Conservation (phyloP, 768 basidiomycete genomes). For the Porphyrellus cyaneotinctus region DNA sequence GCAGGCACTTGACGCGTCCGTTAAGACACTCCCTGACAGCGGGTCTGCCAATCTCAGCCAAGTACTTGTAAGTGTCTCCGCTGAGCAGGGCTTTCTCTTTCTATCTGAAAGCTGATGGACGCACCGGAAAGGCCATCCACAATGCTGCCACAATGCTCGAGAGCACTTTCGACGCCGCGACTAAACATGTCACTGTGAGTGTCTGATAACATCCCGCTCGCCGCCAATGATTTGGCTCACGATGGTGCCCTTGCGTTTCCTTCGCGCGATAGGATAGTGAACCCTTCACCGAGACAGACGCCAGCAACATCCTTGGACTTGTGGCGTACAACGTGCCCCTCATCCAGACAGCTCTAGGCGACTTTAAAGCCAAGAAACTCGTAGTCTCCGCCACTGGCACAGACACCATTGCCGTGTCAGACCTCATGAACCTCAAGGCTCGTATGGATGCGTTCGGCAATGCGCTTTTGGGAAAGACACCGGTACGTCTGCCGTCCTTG, state of each 20-base stretch:
- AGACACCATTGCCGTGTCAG: fast-evolving
- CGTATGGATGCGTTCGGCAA: neutral
- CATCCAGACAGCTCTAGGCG: neutral
- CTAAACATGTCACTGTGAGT: neutral
- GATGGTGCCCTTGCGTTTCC: no score
- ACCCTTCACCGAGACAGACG: neutral
- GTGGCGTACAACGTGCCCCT: fast-evolving
- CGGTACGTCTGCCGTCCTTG: conserved; percentile 5
- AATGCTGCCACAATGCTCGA: fast-evolving
- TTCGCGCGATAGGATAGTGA: neutral
- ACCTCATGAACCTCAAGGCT: neutral
- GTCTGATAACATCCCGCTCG: no score
- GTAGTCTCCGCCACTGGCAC: fast-evolving
- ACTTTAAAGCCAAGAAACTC: neutral
- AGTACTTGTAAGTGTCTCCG: neutral
- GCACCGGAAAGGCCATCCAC: neutral
- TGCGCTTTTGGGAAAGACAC: neutral
- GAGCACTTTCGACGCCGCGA: fast-evolving
- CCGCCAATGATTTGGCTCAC: neutral
- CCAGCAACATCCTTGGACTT: fast-evolving
- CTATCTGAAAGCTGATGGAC: neutral
- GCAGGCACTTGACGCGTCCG: neutral
- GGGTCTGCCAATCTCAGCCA: fast-evolving
- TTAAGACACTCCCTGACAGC: neutral
- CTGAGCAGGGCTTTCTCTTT: neutral